Base-by-base conservation (phyloP, 306 rosid species). In the Clitoria ternatea region DNA sequence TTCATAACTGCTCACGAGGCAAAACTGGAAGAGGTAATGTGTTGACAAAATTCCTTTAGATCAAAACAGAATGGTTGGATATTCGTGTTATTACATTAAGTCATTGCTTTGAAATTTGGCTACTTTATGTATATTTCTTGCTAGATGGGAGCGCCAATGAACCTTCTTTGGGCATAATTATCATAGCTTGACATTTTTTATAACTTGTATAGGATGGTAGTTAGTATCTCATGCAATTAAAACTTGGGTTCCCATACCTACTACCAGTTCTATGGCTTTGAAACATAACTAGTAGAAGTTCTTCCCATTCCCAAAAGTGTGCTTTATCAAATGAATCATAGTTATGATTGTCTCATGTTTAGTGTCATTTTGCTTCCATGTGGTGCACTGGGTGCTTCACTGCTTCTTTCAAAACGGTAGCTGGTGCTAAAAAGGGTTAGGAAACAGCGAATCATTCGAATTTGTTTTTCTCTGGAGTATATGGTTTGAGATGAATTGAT, bases 1-100 rank as follows among this genome's bases (percentile, higher is more conserved):
- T 94, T 85, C 55, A 76, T 89, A 57, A 80, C 75, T 29, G 77
- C 80, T n/a, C 85, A 90, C 8, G 98, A 94, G 76, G 92, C 36
- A 37, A 76, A 79, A 72, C 43, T 87, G 27, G 95, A 90, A 79
- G 83, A 81, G 96, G 97, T 93, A 80, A 60, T 27, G 22, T 43
- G 57, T 17, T 35, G 8, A 20, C 9, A 29, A 55, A 59, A 19
- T 6, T 45, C 30, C 19, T 4, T 64, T 2, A 22, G 10, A 30
- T 65, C 4, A 32, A 23, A 57, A 66, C 10, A 20, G 33, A 53
- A 32, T 42, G 59, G 48, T 70, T 57, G 44, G 22, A 43, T 59
- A 17, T 27, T 35, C 59, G n/a, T 66, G 36, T 35, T 43, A 4
- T 52, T 6, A 2, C 24, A 17, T 10, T 18, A 13, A 3, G 32